Base-by-base conservation (phyloP, 768 basidiomycete genomes). In the Asterophora lycoperdoides region DNA sequence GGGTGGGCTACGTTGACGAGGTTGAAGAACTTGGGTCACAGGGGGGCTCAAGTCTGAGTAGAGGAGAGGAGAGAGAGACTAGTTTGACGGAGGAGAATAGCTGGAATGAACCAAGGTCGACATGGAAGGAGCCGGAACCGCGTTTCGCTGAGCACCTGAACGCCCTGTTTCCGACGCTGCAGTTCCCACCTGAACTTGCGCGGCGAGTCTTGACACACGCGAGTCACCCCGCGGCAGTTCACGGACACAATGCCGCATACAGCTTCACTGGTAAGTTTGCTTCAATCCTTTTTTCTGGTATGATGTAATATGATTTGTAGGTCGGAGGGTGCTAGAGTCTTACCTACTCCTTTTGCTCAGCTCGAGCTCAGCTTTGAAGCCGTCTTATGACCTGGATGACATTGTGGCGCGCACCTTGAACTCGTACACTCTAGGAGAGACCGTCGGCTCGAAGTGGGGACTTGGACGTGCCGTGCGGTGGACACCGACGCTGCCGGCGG, bases 261-360 rank as follows among this genome's bases (percentile, higher is more conserved):
- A 71, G 77, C 35, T 93, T 92, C 58, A 73, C 89, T 23, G 90
- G 89, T 87, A 56, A 48, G 80, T 67, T 8, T 43, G 41, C 26
- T 33, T 13, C 13, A 39, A 33, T 20, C 14, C 3, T 19, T 50
- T 23, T 32, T 33, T 48, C 36, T 20, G 8, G 38, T 41, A 8
- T n/a, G 35, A 3, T 15, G 8, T 33, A 23, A n/a, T 30, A 6
- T 3, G 3, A 26, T 10, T 14, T 32, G 33, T 56, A 90, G 89
- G 89, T 34, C 83, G 90, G 44, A 79, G 90, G 49, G 84, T 87
- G 18, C 69, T 92, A 29, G 79, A 88, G 56, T 75, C 86, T 5
- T 92, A 89, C 62, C 78, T 87, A 41, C 70, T 84, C 29, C 73
- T 92, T 30, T 84, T 89, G 67, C 68, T 92, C 10, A 76, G 81